Base-by-base conservation (phyloP, 306 rosid genomes). In the Fragaria vesca region DNA sequence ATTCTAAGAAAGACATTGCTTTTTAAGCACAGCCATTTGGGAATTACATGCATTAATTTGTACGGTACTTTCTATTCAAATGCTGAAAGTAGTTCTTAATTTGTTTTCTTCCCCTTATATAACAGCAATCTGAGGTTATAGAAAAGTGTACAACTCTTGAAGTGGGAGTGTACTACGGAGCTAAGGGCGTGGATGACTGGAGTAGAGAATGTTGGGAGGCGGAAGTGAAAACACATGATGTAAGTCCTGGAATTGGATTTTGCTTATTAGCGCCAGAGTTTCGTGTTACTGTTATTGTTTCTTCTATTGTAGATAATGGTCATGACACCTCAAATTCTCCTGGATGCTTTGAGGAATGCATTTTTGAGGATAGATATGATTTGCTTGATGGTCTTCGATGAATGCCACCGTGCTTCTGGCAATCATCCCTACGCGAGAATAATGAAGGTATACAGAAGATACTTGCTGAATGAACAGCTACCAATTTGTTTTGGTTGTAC, bases 311-410 rank as follows among this genome's bases (percentile, higher is more conserved):
- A 94, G 98, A 90, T 90, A 71, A 73, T 94, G 78, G 93, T 92
- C 61, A 92, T 94, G 98, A 92, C 98, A 81, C 98, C 98, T 50
- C 98, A 90, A 80, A 86, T 92, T 84, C 97, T 94, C 72, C 84
- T 88, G 83, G 92, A 94, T 86, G 97, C 88, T 74, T 75, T 92
- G 72, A 86, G 93, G 87, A 94, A 88, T 83, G 97, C 95, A 74
- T 92, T 86, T 76, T 24, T 94, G 78, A 87, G 80, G 10, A 54
- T 92, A 72, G 97, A 88, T 77, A 71, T 69, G 38, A 83, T 87
- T 65, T 82, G 91, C 83, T 88, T 94, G 83, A 69, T 94, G 81
- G 77, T 94, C 52, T 76, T 94, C 34, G 98, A 94, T 66, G 97
- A 94, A 79, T 94, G 97, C 76, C 98, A 94, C 75, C 88, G 90